These are phyloP conservation scores for Aureobasidium lini DNA, from an alignment of 2,329 filamentous ascomycete species.

Conservation along the genomic window DNA sequence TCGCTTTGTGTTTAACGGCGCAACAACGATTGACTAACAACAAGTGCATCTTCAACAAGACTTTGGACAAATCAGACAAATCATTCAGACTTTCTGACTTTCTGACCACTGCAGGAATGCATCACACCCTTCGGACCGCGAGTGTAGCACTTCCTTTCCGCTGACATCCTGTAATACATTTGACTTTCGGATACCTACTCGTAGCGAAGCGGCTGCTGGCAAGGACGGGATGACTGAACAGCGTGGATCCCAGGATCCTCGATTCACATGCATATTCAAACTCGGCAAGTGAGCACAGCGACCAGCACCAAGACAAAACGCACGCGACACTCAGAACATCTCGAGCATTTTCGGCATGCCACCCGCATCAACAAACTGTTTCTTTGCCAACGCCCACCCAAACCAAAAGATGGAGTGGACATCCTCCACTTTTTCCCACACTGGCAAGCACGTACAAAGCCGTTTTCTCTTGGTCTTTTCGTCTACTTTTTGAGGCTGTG, in stretches of 20 bases:
- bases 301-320: not conserved
- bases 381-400: not conserved
- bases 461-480: not conserved
- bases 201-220: not conserved
- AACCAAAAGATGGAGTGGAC: not conserved
- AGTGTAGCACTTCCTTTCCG: not conserved
- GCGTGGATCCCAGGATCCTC: not conserved
- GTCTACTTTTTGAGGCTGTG: not conserved
- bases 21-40: not conserved
- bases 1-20: not conserved
- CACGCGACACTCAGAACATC: slow-evolving; percentile 1
- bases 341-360: not conserved
- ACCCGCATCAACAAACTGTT: not conserved
- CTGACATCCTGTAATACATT: not conserved
- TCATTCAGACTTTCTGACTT: not conserved
- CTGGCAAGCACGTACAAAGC: not conserved
- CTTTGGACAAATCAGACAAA: not conserved
- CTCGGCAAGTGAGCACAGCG: not conserved
- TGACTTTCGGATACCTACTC: not conserved
- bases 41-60: not conserved
- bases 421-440: slow-evolving; percentile 2
- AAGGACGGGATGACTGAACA: not conserved
- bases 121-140: not conserved
- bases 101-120: not conserved
- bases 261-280: not conserved